Base-by-base conservation (phyloP, 441 rosid genomes). In the Aleurites moluccanus region DNA sequence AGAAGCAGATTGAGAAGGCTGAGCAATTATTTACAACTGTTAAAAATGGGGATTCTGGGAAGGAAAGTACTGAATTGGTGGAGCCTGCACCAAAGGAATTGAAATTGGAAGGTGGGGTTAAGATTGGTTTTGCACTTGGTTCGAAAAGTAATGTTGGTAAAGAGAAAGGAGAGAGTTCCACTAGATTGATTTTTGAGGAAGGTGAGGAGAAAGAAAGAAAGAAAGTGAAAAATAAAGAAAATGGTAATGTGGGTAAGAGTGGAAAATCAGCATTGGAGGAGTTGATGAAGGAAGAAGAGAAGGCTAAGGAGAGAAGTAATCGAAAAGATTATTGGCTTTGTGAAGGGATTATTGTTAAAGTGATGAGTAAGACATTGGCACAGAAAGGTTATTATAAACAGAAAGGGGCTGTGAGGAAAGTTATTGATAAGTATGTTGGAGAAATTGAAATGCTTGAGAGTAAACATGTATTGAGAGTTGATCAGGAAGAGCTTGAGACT, bases 401-500 rank as follows among this genome's bases (percentile, higher is more conserved):
- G 74, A 95, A 95, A 62, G 98, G 97, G 14, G 83, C 89, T 6
- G 91, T 95, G 79, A 90, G 78, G 78, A 90, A 86, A 81, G 97
- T 93, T 74, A 88, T 90, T 25, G 99, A 95, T 69, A 88, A 82
- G 74, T 95, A 95, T 71, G 97, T 88, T 3, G 98, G 97, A 21
- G 98, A 95, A 82, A 86, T 90, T 5, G 95, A 90, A 81, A 93
- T 93, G 92, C 81, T 91, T 18, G 94, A 90, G 74, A 88, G 80
- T 67, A 93, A 93, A 83, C 97, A 95, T 68, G 83, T 83, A 35
- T 72, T 95, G 82, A 85, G 96, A 75, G 95, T 95, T 75, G 97
- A 95, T 79, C 99, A 93, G 77, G 95, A 89, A 74, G 99, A 95
- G 89, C 91, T 95, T 13, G 98, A 95, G 86, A 95, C 96, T 0